Conservation (phyloP, 768 basidiomycete species). For the Favolaschia claudopus region DNA sequence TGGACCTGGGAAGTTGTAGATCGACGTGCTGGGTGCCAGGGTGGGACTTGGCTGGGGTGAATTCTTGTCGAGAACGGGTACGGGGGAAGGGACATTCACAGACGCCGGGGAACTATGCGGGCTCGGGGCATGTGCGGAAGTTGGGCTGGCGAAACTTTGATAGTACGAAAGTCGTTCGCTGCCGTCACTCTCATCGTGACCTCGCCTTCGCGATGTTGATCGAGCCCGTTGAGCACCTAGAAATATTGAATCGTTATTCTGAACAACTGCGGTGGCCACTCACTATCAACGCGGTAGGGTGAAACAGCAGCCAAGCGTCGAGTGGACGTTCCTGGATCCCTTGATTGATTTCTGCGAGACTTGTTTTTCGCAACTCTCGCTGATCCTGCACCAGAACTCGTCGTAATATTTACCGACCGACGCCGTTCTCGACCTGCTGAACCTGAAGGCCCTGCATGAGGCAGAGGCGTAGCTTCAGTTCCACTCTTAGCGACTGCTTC, state of each 20-base stretch:
- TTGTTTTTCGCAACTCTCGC: conserved; percentile 59
- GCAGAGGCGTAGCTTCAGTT: conserved; percentile 27
- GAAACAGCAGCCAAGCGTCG: conserved; percentile 66
- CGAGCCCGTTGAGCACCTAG: conserved; percentile 71
- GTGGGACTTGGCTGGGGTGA: conserved; percentile 65
- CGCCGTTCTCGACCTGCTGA: conserved; percentile 59
- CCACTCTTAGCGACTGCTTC: conserved; percentile 63
- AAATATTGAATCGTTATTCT: conserved; percentile 9
- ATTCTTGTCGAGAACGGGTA: conserved; percentile 54
- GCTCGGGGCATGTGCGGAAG: conserved; percentile 55
- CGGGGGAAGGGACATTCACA: conserved; percentile 75
- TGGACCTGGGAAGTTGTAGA: conserved; percentile 51
- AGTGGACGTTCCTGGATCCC: conserved; percentile 57
- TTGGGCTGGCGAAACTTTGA: conserved; percentile 65
- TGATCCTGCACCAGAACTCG: conserved; percentile 41
- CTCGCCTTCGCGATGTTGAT: conserved; percentile 78
- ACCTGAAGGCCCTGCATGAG: conserved; percentile 33
- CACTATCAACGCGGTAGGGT: conserved; percentile 72
- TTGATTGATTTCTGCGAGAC: conserved; percentile 62
- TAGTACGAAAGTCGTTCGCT: conserved; percentile 51
- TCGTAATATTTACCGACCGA: conserved; percentile 62
- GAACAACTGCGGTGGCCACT: too few species aligned
- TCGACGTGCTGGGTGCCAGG: conserved; percentile 50
- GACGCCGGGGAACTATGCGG: conserved; percentile 82
- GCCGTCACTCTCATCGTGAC: conserved; percentile 69